Evolutionary conservation across 257 asterid genomes (phyloP).

Genomic region (Coffea canephora): DNA sequence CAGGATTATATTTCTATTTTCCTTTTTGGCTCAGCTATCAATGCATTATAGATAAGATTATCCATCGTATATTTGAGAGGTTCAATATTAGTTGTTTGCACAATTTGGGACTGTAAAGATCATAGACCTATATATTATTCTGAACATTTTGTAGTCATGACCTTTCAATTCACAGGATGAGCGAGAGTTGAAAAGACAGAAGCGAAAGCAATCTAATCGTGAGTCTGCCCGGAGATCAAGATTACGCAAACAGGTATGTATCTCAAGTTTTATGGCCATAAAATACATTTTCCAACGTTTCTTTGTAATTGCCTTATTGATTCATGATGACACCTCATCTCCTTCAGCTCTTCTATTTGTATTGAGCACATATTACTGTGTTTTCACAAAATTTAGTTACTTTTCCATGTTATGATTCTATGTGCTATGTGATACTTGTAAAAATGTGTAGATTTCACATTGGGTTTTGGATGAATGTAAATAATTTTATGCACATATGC

Average conservation of each 20-base stretch:
- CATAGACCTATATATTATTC: neutral
- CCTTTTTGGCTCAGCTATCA: neutral
- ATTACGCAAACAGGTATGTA: slow-evolving; percentile 82
- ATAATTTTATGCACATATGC: no score
- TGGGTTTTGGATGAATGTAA: no score
- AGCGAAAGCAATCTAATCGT: slow-evolving; percentile 93
- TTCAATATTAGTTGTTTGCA: neutral
- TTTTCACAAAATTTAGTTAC: neutral
- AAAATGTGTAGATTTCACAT: neutral
- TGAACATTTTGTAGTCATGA: neutral
- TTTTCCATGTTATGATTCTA: neutral
- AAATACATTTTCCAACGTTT: neutral
- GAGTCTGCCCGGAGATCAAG: slow-evolving; percentile 99
- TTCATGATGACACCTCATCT: neutral
- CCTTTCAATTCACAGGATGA: slow-evolving; percentile 58
- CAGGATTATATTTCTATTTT: neutral
- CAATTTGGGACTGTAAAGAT: neutral
- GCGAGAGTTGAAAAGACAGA: slow-evolving; percentile 88
- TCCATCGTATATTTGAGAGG: neutral
- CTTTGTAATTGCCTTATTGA: neutral
- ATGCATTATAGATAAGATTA: neutral
- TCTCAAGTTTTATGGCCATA: neutral
- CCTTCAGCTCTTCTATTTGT: neutral
- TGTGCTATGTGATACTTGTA: neutral
- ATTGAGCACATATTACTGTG: neutral